Conservation (phyloP, 2,329 filamentous ascomycete genomes). For the Dactylonectria macrodidyma region DNA sequence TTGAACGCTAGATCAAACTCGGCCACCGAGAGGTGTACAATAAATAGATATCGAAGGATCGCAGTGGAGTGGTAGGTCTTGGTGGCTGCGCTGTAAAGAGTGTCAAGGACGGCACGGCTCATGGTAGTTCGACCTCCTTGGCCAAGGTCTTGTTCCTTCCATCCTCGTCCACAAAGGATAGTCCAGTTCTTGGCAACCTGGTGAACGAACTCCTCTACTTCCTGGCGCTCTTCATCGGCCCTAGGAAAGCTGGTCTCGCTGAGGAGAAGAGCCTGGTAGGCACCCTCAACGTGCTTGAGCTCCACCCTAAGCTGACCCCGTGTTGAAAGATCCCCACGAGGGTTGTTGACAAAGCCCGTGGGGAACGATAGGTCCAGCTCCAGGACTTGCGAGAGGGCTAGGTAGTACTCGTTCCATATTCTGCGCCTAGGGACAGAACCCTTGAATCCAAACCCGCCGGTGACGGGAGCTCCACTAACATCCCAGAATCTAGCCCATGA, state of each 20-base stretch:
- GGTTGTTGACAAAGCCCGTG: constrained; percentile 59
- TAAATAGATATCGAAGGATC: constrained; percentile 88
- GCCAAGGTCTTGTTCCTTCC: constrained; percentile 86
- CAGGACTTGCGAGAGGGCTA: constrained; percentile 82
- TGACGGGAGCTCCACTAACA: constrained; percentile 60
- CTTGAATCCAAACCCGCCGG: constrained; percentile 71
- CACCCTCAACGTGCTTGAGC: constrained; percentile 82
- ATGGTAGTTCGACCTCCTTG: constrained; percentile 83
- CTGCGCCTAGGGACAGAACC: constrained; percentile 73
- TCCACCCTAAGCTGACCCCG: constrained; percentile 80
- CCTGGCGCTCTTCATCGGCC: constrained; percentile 82
- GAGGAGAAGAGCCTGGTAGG: constrained; percentile 85
- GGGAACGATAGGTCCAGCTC: constrained; percentile 75
- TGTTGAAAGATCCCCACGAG: constrained; percentile 65
- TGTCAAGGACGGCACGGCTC: constrained; percentile 84
- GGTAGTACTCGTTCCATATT: constrained; percentile 91
- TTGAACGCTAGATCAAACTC: constrained; percentile 95
- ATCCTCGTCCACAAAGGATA: constrained; percentile 82
- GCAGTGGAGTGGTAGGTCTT: constrained; percentile 97
- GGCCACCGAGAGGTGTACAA: constrained; percentile 86
- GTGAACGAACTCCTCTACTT: constrained; percentile 87
- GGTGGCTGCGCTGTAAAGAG: constrained; percentile 89
- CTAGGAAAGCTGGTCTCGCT: constrained; percentile 87
- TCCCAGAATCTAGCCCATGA: constrained; percentile 82
- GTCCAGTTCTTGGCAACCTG: constrained; percentile 89